Base-by-base conservation (phyloP, 2,329 filamentous ascomycete genomes). In the Diaporthe caulivora region DNA sequence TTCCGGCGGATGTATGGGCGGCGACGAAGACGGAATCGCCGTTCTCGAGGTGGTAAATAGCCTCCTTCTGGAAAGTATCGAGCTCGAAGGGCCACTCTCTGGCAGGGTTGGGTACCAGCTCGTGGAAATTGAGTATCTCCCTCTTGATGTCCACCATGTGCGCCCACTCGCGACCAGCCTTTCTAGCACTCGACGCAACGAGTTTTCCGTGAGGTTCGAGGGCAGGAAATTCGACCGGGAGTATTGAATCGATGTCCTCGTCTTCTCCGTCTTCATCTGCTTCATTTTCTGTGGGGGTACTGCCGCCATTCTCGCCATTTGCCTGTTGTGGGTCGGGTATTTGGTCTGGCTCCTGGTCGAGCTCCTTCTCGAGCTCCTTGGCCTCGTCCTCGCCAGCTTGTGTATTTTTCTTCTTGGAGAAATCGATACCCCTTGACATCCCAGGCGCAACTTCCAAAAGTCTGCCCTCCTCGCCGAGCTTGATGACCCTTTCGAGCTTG, bases 21-120 rank as follows among this genome's bases (percentile, higher is more conserved):
- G 97, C 97, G 67, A 99, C 97, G 79, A 99, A 99, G 34, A 99
- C 97, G 0, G 96, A 98, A 80, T 99, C 97, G 24, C 97, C 96
- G 79, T 93, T 95, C 81, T 99, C 97, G 3, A 99, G 90, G 83
- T 98, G 97, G 81, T 98, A 99, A 2, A 99, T 94, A 8, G 97
- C 97, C 84, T 99, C 97, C 80, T 99, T 99, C 80, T 99, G 97
- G 84, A 99, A 99, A 0, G 94, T 98, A 79, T 99, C 97, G 47
- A 98, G 90, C 82, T 99, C 97, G 77, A 99, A 99, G 0, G 96
- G 95, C 94, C 95, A 99, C 76, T 97, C 93, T 76, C 93, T 90
- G 1, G 97, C 97, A 95, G 98, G 98, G 75, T 98, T 94, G 0
- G 97, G 97, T 10, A 99, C 95, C 49, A 99, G 87, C 75, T 98